These are phyloP conservation scores for Xylariaceae sp. DNA, from an alignment of 2,329 filamentous ascomycete genomes.

Conservation along the genomic window DNA sequence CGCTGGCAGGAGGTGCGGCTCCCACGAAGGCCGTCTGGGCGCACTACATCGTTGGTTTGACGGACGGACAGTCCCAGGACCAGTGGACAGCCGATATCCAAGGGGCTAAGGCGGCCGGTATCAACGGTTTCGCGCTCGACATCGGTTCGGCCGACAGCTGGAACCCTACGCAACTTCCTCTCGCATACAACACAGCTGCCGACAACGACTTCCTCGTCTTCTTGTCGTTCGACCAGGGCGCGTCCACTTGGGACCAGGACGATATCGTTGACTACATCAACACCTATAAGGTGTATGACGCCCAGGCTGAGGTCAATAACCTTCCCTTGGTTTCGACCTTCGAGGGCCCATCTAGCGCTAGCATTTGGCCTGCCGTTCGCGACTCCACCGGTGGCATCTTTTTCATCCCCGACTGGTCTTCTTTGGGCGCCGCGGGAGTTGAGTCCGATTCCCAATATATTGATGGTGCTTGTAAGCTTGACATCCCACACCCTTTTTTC, in stretches of 20 bases:
- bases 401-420: conserved; percentile 46
- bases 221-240: conserved; percentile 34
- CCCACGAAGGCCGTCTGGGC: no score
- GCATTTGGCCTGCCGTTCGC: conserved; percentile 41
- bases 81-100: conserved; percentile 28
- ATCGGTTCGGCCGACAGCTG: conserved; percentile 22
- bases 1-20: no score
- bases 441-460: conserved; percentile 21
- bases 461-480: conserved; percentile 30
- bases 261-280: conserved; percentile 32
- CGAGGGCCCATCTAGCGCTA: conserved; percentile 41
- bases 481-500: no score
- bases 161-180: conserved; percentile 25
- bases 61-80: conserved; percentile 22
- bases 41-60: conserved; percentile 29
- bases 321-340: conserved; percentile 49
- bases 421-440: conserved; percentile 36
- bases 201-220: conserved; percentile 33
- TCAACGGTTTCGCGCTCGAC: conserved; percentile 30
- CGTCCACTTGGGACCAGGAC: conserved; percentile 26
- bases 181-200: conserved; percentile 32
- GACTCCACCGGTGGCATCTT: conserved; percentile 35
- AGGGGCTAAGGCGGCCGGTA: conserved; percentile 23
- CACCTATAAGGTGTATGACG: conserved; percentile 33
- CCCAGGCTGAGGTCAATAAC: conserved; percentile 39